Base-by-base conservation (phyloP, 352 stramenopile species). In the Hyaloperonospora brassicae region DNA sequence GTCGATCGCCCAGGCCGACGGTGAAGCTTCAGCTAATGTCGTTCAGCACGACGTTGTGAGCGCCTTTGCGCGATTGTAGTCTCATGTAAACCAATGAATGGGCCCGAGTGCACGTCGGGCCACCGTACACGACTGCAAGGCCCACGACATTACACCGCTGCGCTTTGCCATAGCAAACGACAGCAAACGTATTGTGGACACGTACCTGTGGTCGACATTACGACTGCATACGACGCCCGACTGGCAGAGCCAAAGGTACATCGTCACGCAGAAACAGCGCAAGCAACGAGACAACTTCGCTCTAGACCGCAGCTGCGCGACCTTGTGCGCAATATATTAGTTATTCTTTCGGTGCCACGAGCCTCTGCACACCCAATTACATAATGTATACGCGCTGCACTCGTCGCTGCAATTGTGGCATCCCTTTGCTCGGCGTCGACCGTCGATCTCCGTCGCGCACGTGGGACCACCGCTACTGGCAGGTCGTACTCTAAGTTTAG, bases 141-240 rank as follows among this genome's bases (percentile, higher is more conserved):
- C 74, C 0, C 73, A 90, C 40, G 89, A 93, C 48, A 98, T 97
- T 68, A 97, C 93, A 13, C 67, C 92, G 24, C 68, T 98, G 44
- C 93, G 97, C 59, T 98, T 95, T 57, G 93, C 93, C 5, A 96
- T 98, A 82, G 83, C 84, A 3, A 97, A 96, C 69, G 91, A 98
- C 64, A 41, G 74, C 0, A 81, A 95, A 59, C 90, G 89, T 35
- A 71, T 80, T 34, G 62, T 98, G 5, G 91, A 80, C 51, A 87
- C 97, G 69, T 97, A 87, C 67, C 66, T 98, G 40, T n/a, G n/a
- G n/a, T n/a, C n/a, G n/a, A n/a, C n/a, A n/a, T n/a, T n/a, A n/a
- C n/a, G n/a, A 97, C 98, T 59, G 73, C 77, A n/a, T 84, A 87
- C 52, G 93, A 91, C 40, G 88, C 93, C 98, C 68, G 93, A 98